Base-by-base conservation (phyloP, 139 green algal species). In the Tetradesmus lagerheimii region DNA sequence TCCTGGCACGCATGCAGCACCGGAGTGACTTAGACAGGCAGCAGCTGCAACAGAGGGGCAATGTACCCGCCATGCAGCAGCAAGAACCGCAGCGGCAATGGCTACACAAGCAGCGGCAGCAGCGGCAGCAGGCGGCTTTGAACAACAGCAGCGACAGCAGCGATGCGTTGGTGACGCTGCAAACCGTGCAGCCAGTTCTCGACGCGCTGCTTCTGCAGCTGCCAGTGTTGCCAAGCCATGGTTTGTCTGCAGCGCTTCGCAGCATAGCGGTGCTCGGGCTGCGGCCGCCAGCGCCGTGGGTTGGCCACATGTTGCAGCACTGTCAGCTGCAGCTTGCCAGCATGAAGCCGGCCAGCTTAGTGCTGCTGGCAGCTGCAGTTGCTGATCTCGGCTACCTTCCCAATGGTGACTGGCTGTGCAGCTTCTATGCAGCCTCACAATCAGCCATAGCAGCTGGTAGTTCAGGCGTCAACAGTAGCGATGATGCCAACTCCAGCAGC, bases 361-460 rank as follows among this genome's bases (percentile, higher is more conserved):
- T 62, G 34, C 25, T 23, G 43, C 43, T 88, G 4, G 67, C 67
- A 39, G 38, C 37, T 29, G 71, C 85, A n/a, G 45, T 89, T 29
- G 71, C 43, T 62, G 41, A 62, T 9, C 37, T 89, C 20, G n/a
- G 41, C 3, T 89, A 83, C 27, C 43, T 84, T 31, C 85, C 85
- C 4, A 27, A 25, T 3, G 27, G 18, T 1, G 16, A 34, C 1
- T 89, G 85, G 85, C 71, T 89, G 38, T 43, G 27, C 83, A 67
- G 23, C 39, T 50, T 84, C 25, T 50, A 62, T 35, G 78, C 37
- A 62, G 78, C 78, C 11, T 34, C 41, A 64, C 16, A n/a, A 15
- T 37, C 39, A 14, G 37, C 27, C 78, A 20, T 84, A 34, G 37
- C 20, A 89, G 66, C 25, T 71, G n/a, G 20, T 31, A 71, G 23